phyloP scores from a whole-genome alignment of 1,139 yeast species.

The Geotrichum bryndzae region DNA sequence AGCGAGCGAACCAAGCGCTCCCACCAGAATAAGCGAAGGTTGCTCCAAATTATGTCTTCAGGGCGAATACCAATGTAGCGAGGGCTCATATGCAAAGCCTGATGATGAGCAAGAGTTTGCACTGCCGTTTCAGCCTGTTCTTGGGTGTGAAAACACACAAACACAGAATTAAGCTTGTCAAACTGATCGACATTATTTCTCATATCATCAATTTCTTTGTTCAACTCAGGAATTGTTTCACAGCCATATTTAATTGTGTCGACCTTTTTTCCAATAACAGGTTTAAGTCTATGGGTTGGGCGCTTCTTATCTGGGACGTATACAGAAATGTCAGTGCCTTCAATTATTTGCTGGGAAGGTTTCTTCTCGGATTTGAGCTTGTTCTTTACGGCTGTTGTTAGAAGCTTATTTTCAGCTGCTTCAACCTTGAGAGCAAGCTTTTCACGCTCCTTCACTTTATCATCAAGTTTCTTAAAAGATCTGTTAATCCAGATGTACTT shows the following conservation, averaged over 20 bases:
- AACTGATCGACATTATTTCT: constrained; percentile 38
- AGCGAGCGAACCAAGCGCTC: constrained; percentile 59
- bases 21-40: constrained; percentile 80
- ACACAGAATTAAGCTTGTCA: constrained; percentile 54
- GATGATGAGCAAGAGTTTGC: constrained; percentile 64
- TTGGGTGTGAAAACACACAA: constrained; percentile 80
- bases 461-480: constrained; percentile 53
- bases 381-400: constrained; percentile 55
- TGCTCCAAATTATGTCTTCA: constrained; percentile 77
- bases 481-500: constrained; percentile 71
- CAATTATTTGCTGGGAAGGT: constrained; percentile 34
- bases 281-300: constrained; percentile 61
- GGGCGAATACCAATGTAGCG: constrained; percentile 69
- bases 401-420: constrained; percentile 55
- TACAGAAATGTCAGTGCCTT: constrained; percentile 49
- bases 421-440: constrained; percentile 61
- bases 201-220: constrained; percentile 53
- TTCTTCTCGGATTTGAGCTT: constrained; percentile 62
- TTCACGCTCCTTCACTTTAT: constrained; percentile 56
- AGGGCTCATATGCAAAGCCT: constrained; percentile 58
- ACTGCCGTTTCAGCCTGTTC: constrained; percentile 85
- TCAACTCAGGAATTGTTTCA: constrained; percentile 60
- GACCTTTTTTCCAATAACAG: constrained; percentile 74
- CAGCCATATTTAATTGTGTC: constrained; percentile 71
- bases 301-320: constrained; percentile 73